Percentiles rank a stretch among this genome's conserved stretches.
Evolutionary conservation across 140 eudicot genomes (phyloP).

Genomic region (Senecio squalidus): DNA sequence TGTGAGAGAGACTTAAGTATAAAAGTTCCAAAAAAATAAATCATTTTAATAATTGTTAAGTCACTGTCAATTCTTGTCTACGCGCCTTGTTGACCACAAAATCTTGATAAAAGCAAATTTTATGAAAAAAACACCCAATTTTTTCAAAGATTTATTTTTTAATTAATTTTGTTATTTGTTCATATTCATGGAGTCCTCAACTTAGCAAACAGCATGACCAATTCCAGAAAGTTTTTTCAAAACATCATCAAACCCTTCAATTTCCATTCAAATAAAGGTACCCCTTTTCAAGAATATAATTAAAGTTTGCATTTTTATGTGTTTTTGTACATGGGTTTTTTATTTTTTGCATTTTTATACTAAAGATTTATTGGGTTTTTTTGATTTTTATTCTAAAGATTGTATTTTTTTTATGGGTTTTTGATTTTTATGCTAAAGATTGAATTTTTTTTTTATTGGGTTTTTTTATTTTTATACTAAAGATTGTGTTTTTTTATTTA

Average conservation of each 20-base stretch:
- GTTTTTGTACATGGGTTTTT: neutral
- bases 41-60: too few species aligned
- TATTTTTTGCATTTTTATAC: neutral
- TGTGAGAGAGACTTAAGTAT: too few species aligned
- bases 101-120: conserved; percentile 1
- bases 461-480: neutral
- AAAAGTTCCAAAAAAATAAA: too few species aligned
- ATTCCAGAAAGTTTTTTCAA: conserved; percentile 39
- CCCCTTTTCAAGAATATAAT: neutral
- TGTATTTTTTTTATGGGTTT: neutral
- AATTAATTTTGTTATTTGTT: neutral
- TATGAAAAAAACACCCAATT: neutral
- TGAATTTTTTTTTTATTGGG: conserved; percentile 1
- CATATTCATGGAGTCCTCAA: conserved; percentile 24
- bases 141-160: neutral
- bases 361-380: too few species aligned
- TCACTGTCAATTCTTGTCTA: conserved; percentile 5
- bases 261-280: conserved; percentile 47
- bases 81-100: conserved; percentile 35
- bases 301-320: conserved; percentile 7
- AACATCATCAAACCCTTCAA: conserved; percentile 35
- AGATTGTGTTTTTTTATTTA: too few species aligned
- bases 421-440: too few species aligned
- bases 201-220: conserved; percentile 39
- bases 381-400: too few species aligned